Conservation (phyloP, 2,329 filamentous ascomycete genomes). For the Nothopassalora personata region DNA sequence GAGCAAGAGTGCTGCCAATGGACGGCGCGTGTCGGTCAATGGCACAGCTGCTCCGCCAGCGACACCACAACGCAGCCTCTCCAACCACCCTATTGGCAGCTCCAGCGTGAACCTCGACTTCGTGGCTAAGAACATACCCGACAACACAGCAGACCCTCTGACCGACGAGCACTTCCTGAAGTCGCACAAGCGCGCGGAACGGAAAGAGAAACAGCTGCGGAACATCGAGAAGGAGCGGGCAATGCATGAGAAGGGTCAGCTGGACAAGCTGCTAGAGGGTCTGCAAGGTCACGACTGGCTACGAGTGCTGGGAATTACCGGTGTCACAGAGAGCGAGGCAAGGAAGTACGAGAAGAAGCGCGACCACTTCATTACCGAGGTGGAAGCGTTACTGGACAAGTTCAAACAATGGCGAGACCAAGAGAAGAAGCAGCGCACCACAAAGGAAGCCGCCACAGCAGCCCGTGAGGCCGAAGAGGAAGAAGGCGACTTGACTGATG, state of each 20-base stretch:
- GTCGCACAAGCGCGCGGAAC: slow-evolving; percentile 56
- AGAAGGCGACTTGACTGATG: slow-evolving; percentile 35
- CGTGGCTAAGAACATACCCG: slow-evolving; percentile 27
- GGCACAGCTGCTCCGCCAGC: slow-evolving; percentile 7
- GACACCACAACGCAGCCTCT: slow-evolving; percentile 14
- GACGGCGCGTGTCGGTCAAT: slow-evolving; percentile 13
- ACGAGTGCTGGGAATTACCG: slow-evolving; percentile 82
- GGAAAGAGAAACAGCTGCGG: slow-evolving; percentile 62
- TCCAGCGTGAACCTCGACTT: slow-evolving; percentile 21
- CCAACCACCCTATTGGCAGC: slow-evolving; percentile 19
- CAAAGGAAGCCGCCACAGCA: slow-evolving; percentile 61
- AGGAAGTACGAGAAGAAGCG: slow-evolving; percentile 83
- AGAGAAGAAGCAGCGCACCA: slow-evolving; percentile 74
- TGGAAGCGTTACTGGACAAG: slow-evolving; percentile 75
- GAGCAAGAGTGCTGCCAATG: slow-evolving; percentile 6
- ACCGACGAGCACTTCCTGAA: slow-evolving; percentile 52
- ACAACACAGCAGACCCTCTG: slow-evolving; percentile 49
- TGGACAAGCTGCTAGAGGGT: slow-evolving; percentile 69
- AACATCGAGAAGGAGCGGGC: slow-evolving; percentile 63
- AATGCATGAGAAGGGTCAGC: slow-evolving; percentile 60
- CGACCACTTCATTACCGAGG: slow-evolving; percentile 76
- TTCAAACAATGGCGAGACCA: slow-evolving; percentile 84
- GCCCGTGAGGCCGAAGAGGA: slow-evolving; percentile 42
- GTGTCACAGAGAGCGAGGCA: slow-evolving; percentile 76
- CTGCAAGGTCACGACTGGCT: slow-evolving; percentile 91